Evolutionary conservation across 331 rosid species (phyloP), one percentile per base, ranked within the genome.

Genomic region (Malus hybrid): DNA sequence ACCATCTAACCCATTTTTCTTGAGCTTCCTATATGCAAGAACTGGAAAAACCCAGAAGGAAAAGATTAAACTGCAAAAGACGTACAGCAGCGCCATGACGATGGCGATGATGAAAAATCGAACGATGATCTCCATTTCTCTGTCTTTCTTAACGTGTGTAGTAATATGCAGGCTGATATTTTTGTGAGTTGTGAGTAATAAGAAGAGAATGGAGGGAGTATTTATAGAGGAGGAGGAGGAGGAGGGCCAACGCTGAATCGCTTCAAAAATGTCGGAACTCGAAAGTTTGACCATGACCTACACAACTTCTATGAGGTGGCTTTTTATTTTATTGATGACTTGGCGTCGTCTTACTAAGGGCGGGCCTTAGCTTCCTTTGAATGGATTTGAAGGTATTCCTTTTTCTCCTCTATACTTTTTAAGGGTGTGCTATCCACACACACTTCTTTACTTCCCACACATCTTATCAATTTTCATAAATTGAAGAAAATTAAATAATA

Each of bases 31-130:
- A 64, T 84, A 73, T 12, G 67, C 78, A 39, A 34, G 30, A 57
- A 81, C 13, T 2, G 98, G 98, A 24, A 78, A 84, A 80, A 93
- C 64, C 98, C 96, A 93, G 65, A 85, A 89, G 29, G 81, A 85
- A 77, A 73, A 73, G 1, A 69, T 32, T 42, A 89, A 70, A 70
- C 57, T 89, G 77, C 84, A 50, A 33, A 77, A 34, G 15, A 82
- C 29, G 10, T 5, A 61, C 56, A 79, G 14, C 56, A 78, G 75
- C 48, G 72, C 39, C 12, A 82, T 53, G 14, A 69, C 15, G 19
- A 56, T 24, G 44, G 73, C 68, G 32, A 42, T 28, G 57, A 70
- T 73, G 4, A 7, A 12, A 22, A 7, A 5, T 30, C 32, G 68
- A 29, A 63, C 10, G 29, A 61, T 26, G 19, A 63, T 44, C 82